Conservation (phyloP, 2,329 filamentous ascomycete species). For the Aschersonia sp. region DNA sequence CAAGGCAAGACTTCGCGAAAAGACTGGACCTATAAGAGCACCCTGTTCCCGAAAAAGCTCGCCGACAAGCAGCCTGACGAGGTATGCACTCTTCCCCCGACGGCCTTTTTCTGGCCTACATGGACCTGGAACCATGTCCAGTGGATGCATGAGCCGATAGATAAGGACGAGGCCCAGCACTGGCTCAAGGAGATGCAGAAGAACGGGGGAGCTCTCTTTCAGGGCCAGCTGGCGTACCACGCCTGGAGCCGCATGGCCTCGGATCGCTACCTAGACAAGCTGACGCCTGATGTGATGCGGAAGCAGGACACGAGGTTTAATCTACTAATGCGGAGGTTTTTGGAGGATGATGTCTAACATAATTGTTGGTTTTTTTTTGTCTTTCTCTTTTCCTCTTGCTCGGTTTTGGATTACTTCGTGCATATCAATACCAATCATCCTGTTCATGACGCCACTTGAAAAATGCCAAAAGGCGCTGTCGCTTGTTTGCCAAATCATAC, state of each 20-base stretch:
- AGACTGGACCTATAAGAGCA: slow-evolving; percentile 4
- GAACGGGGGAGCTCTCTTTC: slow-evolving; percentile 6
- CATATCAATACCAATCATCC: not conserved
- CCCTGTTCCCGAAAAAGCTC: slow-evolving; percentile 4
- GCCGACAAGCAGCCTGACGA: slow-evolving; percentile 1
- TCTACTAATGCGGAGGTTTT: slow-evolving; percentile 6
- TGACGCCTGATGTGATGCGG: slow-evolving; percentile 4
- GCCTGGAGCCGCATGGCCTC: slow-evolving; percentile 6
- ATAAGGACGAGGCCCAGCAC: not conserved
- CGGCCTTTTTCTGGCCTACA: slow-evolving; percentile 8
- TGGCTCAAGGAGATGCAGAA: slow-evolving; percentile 4
- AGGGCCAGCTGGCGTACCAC: slow-evolving; percentile 7
- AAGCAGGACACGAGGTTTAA: slow-evolving; percentile 6
- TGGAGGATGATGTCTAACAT: slow-evolving; percentile 5
- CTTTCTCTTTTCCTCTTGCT: not conserved
- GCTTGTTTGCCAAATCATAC: too few species aligned
- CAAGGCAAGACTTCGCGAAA: not conserved
- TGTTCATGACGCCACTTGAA: too few species aligned
- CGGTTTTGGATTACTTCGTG: not conserved
- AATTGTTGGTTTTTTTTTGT: not conserved
- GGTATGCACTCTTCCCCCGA: slow-evolving; percentile 5
- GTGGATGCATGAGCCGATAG: slow-evolving; percentile 7
- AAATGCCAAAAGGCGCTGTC: too few species aligned
- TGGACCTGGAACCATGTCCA: slow-evolving; percentile 6
- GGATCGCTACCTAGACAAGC: slow-evolving; percentile 1